Evolutionary conservation across 2,329 filamentous ascomycete genomes (phyloP), one percentile per base, ranked within the genome.

Genomic region (Monosporascus cannonballus): DNA sequence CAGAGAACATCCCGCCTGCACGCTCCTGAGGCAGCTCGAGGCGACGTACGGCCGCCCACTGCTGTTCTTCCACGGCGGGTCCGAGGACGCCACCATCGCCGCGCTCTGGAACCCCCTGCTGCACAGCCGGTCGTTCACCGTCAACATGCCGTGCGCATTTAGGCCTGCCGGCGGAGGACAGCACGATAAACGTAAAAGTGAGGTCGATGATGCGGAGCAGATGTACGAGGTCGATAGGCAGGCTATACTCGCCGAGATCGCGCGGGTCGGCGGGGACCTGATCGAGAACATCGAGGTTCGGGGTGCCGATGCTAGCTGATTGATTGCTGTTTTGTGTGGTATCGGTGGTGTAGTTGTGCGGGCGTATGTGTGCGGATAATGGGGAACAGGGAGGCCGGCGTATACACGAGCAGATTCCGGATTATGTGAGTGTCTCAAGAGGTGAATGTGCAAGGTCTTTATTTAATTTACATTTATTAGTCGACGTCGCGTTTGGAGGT

Each of bases 61-160:
- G 36, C 73, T 96, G 2, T 90, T 96, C 69, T 96, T 97, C 75
- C 80, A 85, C 57, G 86, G 90, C 34, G 76, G 73, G 4, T 67
- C 76, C 1, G 74, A 76, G 2, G 77, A 84, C 24, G 76, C 82
- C 52, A 67, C 82, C 7, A 76, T 87, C 15, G 77, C 78, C 2
- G 80, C 74, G 18, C 74, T 85, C 46, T 85, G 82, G 82, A 81
- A 79, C 51, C 79, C 80, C 2, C 74, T 74, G 56, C 59, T 81
- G 54, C 74, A 75, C 57, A 67, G 63, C 51, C 78, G 89, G 56
- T 71, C 73, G 14, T 92, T 90, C 75, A 87, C 86, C 58, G 78
- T 88, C 17, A 87, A 86, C 54, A 67, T 92, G 65, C 78, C 83
- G 1, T 90, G 86, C 67, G 85, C 84, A 8, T 85, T 83, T 52